phyloP scores from a whole-genome alignment of 1,284 basidiomycete species.

The Pulveroboletus sp. region DNA sequence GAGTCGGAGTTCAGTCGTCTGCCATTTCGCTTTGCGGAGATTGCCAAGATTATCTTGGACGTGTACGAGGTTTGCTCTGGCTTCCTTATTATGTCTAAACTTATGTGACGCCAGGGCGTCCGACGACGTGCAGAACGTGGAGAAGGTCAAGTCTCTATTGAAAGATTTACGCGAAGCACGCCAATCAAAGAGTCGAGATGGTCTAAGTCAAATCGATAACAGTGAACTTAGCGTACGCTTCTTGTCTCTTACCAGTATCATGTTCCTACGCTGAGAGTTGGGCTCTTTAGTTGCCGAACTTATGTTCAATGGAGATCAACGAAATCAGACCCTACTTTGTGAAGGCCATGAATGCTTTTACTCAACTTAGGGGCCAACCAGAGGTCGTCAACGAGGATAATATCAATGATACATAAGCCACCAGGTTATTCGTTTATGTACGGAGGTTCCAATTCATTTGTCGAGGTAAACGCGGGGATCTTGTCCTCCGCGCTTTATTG shows the following conservation, averaged over 20 bases:
- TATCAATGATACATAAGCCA: slow-evolving; percentile 4
- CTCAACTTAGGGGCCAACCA: slow-evolving; percentile 39
- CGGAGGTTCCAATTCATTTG: background rate
- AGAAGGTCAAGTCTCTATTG: slow-evolving; percentile 78
- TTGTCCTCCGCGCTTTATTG: background rate
- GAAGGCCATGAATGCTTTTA: slow-evolving; percentile 69
- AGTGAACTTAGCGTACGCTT: slow-evolving; percentile 73
- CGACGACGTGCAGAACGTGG: slow-evolving; percentile 84
- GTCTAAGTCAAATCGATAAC: slow-evolving; percentile 70
- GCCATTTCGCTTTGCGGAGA: slow-evolving; percentile 86
- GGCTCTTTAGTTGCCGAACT: slow-evolving; percentile 65
- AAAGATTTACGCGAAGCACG: slow-evolving; percentile 94
- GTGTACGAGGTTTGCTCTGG: slow-evolving; percentile 47
- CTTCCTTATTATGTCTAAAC: background rate
- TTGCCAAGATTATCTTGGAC: slow-evolving; percentile 86
- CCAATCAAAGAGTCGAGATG: slow-evolving; percentile 88
- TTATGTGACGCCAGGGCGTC: slow-evolving; percentile 58
- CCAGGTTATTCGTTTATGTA: background rate
- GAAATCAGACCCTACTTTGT: slow-evolving; percentile 90
- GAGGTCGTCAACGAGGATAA: slow-evolving; percentile 7
- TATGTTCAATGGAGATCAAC: slow-evolving; percentile 89
- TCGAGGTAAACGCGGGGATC: background rate
- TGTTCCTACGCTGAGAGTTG: slow-evolving; percentile 2
- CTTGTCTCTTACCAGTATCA: background rate
- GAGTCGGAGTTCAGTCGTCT: slow-evolving; percentile 68